Evolutionary conservation across 305 asterid species (phyloP).

Genomic region (Solanum hybrid): DNA sequence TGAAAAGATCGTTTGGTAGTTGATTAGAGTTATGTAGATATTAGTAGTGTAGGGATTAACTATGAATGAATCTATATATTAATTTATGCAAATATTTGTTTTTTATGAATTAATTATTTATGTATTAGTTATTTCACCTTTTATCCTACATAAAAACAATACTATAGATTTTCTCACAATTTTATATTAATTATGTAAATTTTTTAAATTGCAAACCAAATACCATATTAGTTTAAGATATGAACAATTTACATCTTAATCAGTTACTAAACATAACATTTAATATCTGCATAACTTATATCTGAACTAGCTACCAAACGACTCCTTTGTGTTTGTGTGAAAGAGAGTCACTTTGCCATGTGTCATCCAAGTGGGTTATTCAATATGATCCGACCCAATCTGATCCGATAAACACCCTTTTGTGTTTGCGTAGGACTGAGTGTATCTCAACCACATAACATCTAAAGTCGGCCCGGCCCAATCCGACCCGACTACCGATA

Average conservation of each 20-base stretch:
- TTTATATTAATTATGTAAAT: not conserved
- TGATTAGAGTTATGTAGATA: not conserved
- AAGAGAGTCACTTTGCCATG: not conserved
- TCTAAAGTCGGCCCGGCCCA: not conserved
- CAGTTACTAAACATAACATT: not conserved
- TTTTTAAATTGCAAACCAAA: not conserved
- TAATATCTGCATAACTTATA: not conserved
- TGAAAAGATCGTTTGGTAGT: not conserved
- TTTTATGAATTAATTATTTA: no score
- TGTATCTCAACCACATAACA: not conserved
- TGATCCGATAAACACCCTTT: not conserved
- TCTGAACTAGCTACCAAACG: not conserved
- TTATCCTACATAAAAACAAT: no score
- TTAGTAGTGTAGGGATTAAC: not conserved
- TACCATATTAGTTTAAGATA: not conserved
- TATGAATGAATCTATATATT: not conserved
- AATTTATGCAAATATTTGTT: not conserved
- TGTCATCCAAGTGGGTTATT: not conserved
- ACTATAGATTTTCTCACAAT: not conserved
- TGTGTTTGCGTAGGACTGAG: not conserved
- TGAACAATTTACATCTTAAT: not conserved
- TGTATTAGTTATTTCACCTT: not conserved
- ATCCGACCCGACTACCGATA: not conserved
- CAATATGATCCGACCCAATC: not conserved
- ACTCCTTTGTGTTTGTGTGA: not conserved